These are phyloP conservation scores for Sarocladiaceae sp. DNA, from an alignment of 2,329 filamentous ascomycete genomes.

Conservation along the genomic window DNA sequence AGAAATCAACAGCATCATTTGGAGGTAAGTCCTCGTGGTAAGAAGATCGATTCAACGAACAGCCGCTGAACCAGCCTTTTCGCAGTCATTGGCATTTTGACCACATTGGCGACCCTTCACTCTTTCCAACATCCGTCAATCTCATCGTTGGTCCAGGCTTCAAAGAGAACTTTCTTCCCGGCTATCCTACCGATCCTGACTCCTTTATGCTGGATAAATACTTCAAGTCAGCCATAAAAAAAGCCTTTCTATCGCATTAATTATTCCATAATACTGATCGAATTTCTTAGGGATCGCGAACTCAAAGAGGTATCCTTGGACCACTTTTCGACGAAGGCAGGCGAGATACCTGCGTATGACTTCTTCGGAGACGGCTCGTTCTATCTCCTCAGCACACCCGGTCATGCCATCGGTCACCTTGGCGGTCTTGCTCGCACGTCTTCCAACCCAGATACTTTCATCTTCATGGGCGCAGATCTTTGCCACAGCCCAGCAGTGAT, in stretches of 20 bases:
- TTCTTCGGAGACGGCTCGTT: slow-evolving; percentile 36
- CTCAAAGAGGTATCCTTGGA: slow-evolving; percentile 22
- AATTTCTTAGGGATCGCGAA: slow-evolving; percentile 31
- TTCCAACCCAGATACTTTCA: slow-evolving; percentile 24
- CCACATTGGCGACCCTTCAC: slow-evolving; percentile 43
- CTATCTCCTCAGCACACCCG: slow-evolving; percentile 34
- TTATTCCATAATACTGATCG: too few relatives aligned
- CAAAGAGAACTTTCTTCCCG: slow-evolving; percentile 36
- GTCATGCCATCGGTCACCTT: slow-evolving; percentile 34
- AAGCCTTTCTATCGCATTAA: too few relatives aligned
- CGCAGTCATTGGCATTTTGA: slow-evolving; percentile 43
- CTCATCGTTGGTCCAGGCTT: slow-evolving; percentile 49
- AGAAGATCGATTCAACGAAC: not conserved
- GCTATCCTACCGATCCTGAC: slow-evolving; percentile 33
- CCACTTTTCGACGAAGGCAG: slow-evolving; percentile 22
- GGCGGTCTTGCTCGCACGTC: slow-evolving; percentile 34
- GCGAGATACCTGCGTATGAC: slow-evolving; percentile 30
- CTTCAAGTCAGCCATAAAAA: not conserved
- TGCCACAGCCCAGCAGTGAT: slow-evolving; percentile 33
- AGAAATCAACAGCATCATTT: slow-evolving; percentile 12
- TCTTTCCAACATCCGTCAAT: slow-evolving; percentile 37
- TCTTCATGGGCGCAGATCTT: slow-evolving; percentile 36
- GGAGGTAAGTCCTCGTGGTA: slow-evolving; percentile 10
- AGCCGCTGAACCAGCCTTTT: not conserved
- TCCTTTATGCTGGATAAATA: slow-evolving; percentile 13